These are phyloP conservation scores for Rhododendron mucronatum DNA, from an alignment of 148 eudicot species.

Conservation along the genomic window DNA sequence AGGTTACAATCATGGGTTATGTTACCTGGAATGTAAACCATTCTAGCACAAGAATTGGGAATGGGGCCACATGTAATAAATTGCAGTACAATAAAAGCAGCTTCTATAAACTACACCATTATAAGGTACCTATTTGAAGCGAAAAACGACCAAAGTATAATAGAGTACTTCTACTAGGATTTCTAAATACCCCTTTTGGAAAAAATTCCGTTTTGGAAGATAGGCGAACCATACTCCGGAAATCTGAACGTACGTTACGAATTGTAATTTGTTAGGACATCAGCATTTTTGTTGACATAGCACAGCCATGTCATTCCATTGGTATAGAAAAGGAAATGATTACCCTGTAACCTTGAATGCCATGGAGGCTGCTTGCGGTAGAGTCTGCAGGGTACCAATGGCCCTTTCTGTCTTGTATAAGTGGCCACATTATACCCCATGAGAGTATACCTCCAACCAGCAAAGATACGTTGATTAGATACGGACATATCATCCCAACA, in stretches of 20 bases:
- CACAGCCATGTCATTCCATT: neutral
- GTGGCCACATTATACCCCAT: constrained; percentile 99
- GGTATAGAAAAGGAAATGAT: constrained; percentile 6
- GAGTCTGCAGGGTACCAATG: constrained; percentile 50
- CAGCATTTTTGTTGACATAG: neutral
- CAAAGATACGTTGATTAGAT: constrained; percentile 70
- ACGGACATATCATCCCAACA: constrained; percentile 98
- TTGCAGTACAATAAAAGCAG: neutral
- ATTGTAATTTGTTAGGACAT: neutral
- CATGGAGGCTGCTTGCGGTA: constrained; percentile 41
- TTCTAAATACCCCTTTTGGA: neutral
- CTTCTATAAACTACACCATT: neutral
- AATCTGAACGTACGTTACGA: neutral
- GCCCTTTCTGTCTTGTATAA: constrained; percentile 57
- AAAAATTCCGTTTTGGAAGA: neutral
- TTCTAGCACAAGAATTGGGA: neutral
- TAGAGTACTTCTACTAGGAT: neutral
- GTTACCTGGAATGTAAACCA: neutral
- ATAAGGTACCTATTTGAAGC: neutral
- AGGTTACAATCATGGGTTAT: neutral
- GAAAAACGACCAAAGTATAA: neutral
- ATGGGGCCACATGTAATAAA: neutral
- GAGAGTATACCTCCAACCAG: constrained; percentile 82
- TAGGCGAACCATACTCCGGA: neutral
- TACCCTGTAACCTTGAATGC: constrained; percentile 94